Conservation (phyloP, 768 basidiomycete genomes). For the Termitomyces sp. region DNA sequence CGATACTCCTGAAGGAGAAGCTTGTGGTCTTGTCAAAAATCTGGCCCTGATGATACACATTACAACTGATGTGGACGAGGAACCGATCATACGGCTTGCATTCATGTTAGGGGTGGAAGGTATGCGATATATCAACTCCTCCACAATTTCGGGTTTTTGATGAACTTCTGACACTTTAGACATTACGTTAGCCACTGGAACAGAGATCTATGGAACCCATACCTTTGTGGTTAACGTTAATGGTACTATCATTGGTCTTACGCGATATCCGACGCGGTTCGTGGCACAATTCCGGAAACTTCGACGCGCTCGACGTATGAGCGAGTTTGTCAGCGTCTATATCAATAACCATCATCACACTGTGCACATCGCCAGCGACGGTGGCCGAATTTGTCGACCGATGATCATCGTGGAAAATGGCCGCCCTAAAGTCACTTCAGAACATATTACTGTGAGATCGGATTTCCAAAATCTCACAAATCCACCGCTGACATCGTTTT, state of each 20-base stretch:
- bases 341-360: conserved; percentile 93
- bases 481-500: conserved; percentile 1
- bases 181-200: conserved; percentile 86
- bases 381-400: conserved; percentile 95
- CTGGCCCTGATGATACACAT: conserved; percentile 99
- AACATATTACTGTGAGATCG: conserved; percentile 67
- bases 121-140: conserved; percentile 21
- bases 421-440: conserved; percentile 65
- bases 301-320: conserved; percentile 84
- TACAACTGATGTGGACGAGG: conserved; percentile 97
- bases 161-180: conserved; percentile 40
- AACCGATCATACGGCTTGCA: conserved; percentile 81
- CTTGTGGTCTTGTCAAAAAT: conserved; percentile 98
- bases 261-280: conserved; percentile 78
- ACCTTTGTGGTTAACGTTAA: conserved; percentile 97
- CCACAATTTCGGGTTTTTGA: not conserved
- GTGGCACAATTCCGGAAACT: conserved; percentile 89
- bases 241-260: conserved; percentile 91
- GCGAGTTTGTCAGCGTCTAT: conserved; percentile 95
- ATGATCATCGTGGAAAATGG: conserved; percentile 93
- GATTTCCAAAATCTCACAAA: conserved; percentile 3
- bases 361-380: conserved; percentile 95
- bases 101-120: conserved; percentile 98
- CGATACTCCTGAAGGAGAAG: conserved; percentile 99
- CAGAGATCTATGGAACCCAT: conserved; percentile 91